These are phyloP conservation scores for Clavispora vitiphila DNA, from an alignment of 805 yeast species.

Conservation along the genomic window DNA sequence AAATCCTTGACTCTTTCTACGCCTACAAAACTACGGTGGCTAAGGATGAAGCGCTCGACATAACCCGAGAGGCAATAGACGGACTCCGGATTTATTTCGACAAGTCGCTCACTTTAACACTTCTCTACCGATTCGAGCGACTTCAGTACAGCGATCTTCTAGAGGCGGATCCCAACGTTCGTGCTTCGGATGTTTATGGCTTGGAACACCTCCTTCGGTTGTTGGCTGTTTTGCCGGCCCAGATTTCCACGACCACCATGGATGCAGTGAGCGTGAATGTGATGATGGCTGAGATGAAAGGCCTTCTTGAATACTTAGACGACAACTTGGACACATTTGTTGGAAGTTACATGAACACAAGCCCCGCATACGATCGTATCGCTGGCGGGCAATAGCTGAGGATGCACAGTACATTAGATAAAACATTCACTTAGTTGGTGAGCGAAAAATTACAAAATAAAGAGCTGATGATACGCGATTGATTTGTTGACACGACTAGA, in stretches of 20 bases:
- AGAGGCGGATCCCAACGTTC: constrained; percentile 34
- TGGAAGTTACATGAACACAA: constrained; percentile 33
- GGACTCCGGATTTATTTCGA: constrained; percentile 76
- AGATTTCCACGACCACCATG: constrained; percentile 75
- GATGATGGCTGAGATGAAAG: constrained; percentile 51
- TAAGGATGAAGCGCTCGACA: constrained; percentile 11
- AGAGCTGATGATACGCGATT: no score
- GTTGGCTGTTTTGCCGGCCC: constrained; percentile 73
- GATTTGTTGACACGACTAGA: background rate
- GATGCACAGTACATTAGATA: background rate
- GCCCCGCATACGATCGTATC: constrained; percentile 36
- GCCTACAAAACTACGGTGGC: constrained; percentile 15
- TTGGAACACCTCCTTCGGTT: constrained; percentile 77
- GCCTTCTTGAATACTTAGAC: constrained; percentile 48
- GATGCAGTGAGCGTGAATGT: constrained; percentile 64
- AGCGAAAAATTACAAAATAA: no score
- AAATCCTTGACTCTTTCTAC: constrained; percentile 51
- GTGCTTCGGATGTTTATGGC: constrained; percentile 47
- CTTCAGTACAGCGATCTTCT: constrained; percentile 59
- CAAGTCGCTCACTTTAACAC: constrained; percentile 59
- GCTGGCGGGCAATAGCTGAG: constrained; percentile 5
- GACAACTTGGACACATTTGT: constrained; percentile 32
- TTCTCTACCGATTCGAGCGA: constrained; percentile 73
- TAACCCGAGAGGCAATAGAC: constrained; percentile 59
- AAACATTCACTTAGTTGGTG: no score